Evolutionary conservation across 768 basidiomycete genomes (phyloP), one percentile per base, ranked within the genome.

Genomic region (Panellus pusillus): DNA sequence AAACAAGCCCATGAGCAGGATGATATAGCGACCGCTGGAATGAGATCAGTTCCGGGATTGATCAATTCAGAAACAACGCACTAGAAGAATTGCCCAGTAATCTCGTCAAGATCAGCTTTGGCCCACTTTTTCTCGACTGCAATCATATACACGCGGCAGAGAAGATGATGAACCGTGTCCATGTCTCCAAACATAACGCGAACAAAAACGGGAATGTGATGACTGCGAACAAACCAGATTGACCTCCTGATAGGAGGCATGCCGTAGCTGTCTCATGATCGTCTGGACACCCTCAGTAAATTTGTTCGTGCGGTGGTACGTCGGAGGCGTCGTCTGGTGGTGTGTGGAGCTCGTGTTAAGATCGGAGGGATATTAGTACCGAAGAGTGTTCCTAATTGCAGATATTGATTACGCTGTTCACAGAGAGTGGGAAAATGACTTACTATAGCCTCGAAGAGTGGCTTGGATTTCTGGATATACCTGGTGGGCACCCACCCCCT

Each of bases 111-210:
- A 58, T 86, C 84, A 15, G 72, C 72, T 66, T 86, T 90, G 4
- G 80, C 85, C 66, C 93, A 78, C 65, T 81, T 86, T 70, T 80
- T 84, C 73, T 99, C 97, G n/a, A 80, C 76, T 50, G 88, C 50
- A 66, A 98, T 93, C 91, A 98, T 93, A 54, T 81, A 84, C 2
- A 52, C 3, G 92, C 96, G 15, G 86, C 83, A 38, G 79, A 65
- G 58, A 89, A 79, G 63, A 91, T 89, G 65, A 98, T 84, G 55
- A 83, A 28, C 93, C 97, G 72, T 99, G 97, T 3, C 97, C 97
- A 98, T 91, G 71, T 99, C 97, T 64, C 97, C 97, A 67, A 99
- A 99, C 97, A 99, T 99, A 74, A 99, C 92, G 93, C 96, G 64
- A 98, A 99, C 61, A 99, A 72, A 84, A 99, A 98, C 0, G 97